A percentile compares a stretch with the other conserved stretches of the same genome.
Evolutionary conservation across 1,139 yeast species (phyloP).

Genomic region (Insectozyma bohioensis): DNA sequence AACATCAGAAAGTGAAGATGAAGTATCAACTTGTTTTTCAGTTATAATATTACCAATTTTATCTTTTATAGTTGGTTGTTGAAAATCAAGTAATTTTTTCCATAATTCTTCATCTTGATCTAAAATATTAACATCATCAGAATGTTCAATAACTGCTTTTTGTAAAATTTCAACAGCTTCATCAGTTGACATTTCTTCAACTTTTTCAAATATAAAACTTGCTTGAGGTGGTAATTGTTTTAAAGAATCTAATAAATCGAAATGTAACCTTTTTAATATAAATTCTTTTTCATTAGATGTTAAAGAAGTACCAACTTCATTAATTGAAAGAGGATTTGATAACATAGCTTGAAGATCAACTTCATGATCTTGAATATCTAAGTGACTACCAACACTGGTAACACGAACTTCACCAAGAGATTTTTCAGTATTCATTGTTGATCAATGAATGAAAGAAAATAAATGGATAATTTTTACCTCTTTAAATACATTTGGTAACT

Average conservation of each 20-base stretch:
- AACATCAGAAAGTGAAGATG: slow-evolving; percentile 26
- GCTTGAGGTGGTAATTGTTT: slow-evolving; percentile 28
- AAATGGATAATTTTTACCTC: slow-evolving; percentile 55
- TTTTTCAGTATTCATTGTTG: neutral
- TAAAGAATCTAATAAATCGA: slow-evolving; percentile 23
- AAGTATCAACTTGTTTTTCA: neutral
- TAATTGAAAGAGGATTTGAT: slow-evolving; percentile 19
- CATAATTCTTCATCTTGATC: slow-evolving; percentile 6
- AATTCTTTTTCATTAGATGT: slow-evolving; percentile 25
- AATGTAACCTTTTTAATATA: slow-evolving; percentile 27
- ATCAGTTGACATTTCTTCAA: slow-evolving; percentile 19
- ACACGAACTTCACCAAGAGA: neutral
- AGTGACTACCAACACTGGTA: slow-evolving; percentile 1
- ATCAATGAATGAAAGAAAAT: slow-evolving; percentile 93
- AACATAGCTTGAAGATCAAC: slow-evolving; percentile 21
- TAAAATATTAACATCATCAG: slow-evolving; percentile 24
- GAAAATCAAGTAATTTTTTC: slow-evolving; percentile 2
- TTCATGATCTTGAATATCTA: slow-evolving; percentile 13
- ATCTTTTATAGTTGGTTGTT: neutral
- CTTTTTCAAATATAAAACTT: slow-evolving; percentile 29
- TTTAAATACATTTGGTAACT: neutral
- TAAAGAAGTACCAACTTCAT: slow-evolving; percentile 24
- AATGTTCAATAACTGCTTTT: slow-evolving; percentile 18
- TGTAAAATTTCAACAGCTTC: slow-evolving; percentile 24
- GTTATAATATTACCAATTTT: neutral